A percentile compares a stretch with the other conserved stretches of the same genome.
Evolutionary conservation across 1,139 yeast species (phyloP).

Genomic region (Diutina ranongensis): DNA sequence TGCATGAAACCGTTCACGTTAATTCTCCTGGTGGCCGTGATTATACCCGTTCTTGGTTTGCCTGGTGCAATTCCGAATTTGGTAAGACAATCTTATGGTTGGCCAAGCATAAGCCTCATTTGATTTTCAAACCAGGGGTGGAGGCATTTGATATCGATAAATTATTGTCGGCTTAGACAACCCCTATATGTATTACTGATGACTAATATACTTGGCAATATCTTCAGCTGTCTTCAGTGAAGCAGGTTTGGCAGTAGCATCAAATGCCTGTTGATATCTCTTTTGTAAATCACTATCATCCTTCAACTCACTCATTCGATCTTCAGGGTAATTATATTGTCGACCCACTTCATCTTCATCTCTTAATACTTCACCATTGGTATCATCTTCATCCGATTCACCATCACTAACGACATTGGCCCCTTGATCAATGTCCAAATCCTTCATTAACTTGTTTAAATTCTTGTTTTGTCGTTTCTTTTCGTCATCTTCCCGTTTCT

Average conservation of each 20-base stretch:
- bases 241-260: slow-evolving; percentile 12
- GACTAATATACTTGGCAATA: background rate
- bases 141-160: background rate
- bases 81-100: slow-evolving; percentile 73
- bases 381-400: slow-evolving; percentile 36
- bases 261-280: slow-evolving; percentile 64
- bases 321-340: slow-evolving; percentile 70
- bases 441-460: slow-evolving; percentile 66
- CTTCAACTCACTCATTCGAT: slow-evolving; percentile 50
- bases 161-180: background rate
- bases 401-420: slow-evolving; percentile 66
- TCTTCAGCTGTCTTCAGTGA: slow-evolving; percentile 3
- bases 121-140: slow-evolving; percentile 40
- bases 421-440: slow-evolving; percentile 51
- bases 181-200: background rate
- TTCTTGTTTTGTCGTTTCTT: slow-evolving; percentile 62
- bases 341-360: slow-evolving; percentile 53
- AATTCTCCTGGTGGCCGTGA: slow-evolving; percentile 33
- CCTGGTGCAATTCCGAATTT: slow-evolving; percentile 91
- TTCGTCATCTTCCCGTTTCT: slow-evolving; percentile 69
- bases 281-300: slow-evolving; percentile 48
- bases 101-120: slow-evolving; percentile 63
- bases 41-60: slow-evolving; percentile 77
- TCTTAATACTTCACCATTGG: slow-evolving; percentile 49
- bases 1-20: slow-evolving; percentile 78